Base-by-base conservation (phyloP, 2,329 filamentous ascomycete genomes). In the Colletotrichum theobromicola region DNA sequence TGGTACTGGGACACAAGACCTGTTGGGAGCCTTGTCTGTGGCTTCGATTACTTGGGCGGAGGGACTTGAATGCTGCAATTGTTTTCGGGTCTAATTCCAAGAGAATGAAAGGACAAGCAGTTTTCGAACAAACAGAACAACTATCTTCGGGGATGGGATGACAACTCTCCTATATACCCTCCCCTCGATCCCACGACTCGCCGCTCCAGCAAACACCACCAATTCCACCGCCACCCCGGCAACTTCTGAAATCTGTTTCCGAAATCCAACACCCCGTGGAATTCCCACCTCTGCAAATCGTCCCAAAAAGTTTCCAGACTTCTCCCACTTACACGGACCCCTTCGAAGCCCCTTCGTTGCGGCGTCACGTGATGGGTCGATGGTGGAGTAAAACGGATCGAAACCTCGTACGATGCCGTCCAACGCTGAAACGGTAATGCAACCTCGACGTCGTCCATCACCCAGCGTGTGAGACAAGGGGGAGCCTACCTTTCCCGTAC, bases 351-450 rank as follows among this genome's bases (percentile, higher is more conserved):
- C 57, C 53, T 42, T 30, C 34, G 7, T 35, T 24, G 15, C 26
- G 15, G 15, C 26, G 50, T 70, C 66, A 74, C 71, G 67, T 68
- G 63, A 67, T 75, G 72, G 63, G 72, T 55, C 63, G 72, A 74
- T 75, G 58, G 35, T 55, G 74, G 71, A 55, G 62, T 30, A 42
- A 24, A 66, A 66, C 67, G 67, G 60, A 74, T 42, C 57, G 70
- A 50, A 50, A 53, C 60, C 42, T 75, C 71, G 72, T 75, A 76
- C 72, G 74, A 76, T 72, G 67, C 62, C 62, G 67, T 66, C 53
- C 34, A 65, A 61, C 37, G 32, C 62, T 76, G 75, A 76, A 76
- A 76, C 75, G 35, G 66, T 34, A 46, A 57, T 75, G 75, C 73
- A 75, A 72, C 73, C 58, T 34, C 34, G 21, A 58, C 26, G 53